Percentiles rank a stretch among this genome's conserved stretches.
Conservation (phyloP, 305 asterid genomes). For the Fraxinus ornus region DNA sequence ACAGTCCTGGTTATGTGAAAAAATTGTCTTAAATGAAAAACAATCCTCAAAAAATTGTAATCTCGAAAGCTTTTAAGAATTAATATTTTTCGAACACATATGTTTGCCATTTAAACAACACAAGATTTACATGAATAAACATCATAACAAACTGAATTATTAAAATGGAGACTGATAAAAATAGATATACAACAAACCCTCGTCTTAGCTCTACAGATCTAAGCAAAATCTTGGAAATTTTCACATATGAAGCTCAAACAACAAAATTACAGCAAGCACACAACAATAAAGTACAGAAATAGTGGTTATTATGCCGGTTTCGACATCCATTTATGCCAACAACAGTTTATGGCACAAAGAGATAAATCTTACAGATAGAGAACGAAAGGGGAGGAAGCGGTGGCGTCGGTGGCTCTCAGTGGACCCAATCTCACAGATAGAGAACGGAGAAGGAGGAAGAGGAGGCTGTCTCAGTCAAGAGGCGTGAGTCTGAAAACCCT, state of each 20-base stretch:
- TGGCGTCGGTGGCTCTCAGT: too few relatives aligned
- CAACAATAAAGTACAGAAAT: background rate
- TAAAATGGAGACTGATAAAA: background rate
- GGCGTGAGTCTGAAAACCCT: too few relatives aligned
- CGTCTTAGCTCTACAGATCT: constrained; percentile 35
- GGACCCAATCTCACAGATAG: too few relatives aligned
- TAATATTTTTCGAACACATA: background rate
- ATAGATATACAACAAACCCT: constrained; percentile 8
- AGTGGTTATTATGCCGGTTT: too few relatives aligned
- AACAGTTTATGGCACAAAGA: too few relatives aligned
- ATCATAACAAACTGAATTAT: background rate
- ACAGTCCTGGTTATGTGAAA: too few relatives aligned
- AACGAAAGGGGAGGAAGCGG: too few relatives aligned
- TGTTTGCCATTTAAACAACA: background rate
- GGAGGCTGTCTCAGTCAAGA: too few relatives aligned
- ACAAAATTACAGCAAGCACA: background rate
- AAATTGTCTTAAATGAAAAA: background rate
- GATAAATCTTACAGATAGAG: too few relatives aligned
- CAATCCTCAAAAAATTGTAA: background rate
- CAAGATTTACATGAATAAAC: background rate
- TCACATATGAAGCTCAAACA: constrained; percentile 5
- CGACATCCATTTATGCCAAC: too few relatives aligned
- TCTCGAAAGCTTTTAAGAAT: background rate
- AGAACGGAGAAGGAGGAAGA: too few relatives aligned
- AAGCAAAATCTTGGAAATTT: constrained; percentile 9